These are phyloP conservation scores for Solanum pennellii DNA, from an alignment of 257 asterid species.

Conservation along the genomic window DNA sequence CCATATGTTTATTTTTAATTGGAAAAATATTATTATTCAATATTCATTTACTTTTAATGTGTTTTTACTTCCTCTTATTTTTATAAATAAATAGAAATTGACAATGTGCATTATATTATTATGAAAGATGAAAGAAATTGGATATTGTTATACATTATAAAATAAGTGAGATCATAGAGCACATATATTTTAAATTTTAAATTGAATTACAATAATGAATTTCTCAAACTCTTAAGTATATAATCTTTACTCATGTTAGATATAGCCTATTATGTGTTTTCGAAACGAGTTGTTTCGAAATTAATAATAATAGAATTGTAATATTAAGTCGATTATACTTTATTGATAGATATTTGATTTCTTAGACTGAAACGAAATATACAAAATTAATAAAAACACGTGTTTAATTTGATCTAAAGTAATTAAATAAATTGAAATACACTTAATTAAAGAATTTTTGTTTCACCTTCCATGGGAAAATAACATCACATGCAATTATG, in stretches of 20 bases:
- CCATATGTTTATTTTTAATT: not conserved
- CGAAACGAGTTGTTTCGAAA: not conserved
- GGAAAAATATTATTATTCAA: not conserved
- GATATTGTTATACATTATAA: not conserved
- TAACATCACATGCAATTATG: not conserved
- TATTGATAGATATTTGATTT: not conserved
- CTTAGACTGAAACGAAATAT: not conserved
- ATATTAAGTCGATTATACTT: not conserved
- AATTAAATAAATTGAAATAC: not conserved
- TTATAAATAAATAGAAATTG: not conserved
- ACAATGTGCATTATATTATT: not conserved
- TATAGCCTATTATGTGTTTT: not conserved
- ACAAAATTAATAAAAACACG: not conserved
- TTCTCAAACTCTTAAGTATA: not conserved
- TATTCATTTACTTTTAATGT: not conserved
- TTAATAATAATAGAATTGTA: not conserved
- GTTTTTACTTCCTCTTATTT: not conserved
- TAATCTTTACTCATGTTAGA: not conserved
- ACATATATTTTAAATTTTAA: not conserved
- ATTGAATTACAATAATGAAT: not conserved
- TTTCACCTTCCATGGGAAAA: not conserved
- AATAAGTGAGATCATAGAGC: not conserved
- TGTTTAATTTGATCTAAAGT: not conserved
- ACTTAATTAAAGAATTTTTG: not conserved
- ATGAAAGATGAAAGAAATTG: not conserved